Base-by-base conservation (phyloP, 805 yeast species). In the Wickerhamomyces strasburgensis region DNA sequence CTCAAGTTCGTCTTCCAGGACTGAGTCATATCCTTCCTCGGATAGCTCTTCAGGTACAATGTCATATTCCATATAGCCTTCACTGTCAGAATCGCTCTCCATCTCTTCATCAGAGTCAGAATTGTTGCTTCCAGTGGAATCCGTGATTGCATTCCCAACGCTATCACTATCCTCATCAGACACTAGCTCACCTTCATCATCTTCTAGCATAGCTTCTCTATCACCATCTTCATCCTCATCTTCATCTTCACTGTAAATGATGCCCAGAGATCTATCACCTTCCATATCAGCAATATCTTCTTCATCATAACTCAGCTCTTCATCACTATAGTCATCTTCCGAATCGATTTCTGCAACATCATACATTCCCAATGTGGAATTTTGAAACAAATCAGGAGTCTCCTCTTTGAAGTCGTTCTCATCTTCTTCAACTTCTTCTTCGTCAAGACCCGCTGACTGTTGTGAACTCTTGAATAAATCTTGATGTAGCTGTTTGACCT, bases 291-390 rank as follows among this genome's bases (percentile, higher is more conserved):
- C 44, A 10, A 42, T 48, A 27, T 60, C 72, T 39, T 64, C 72
- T 7, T 67, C 73, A 34, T 67, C 61, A 39, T 66, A 67, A 8
- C 64, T 67, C 5, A 67, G 78, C 18, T 69, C 75, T 21, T 21
- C 75, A 18, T 67, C 78, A 17, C 66, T 74, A n/a, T 67, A 75
- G 7, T 73, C 80, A 10, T 75, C 82, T 24, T 78, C 83, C 30
- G 75, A 74, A 44, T 77, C 82, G 25, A 74, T 71, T 35, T 81
- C 93, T 24, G 72, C 84, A 27, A 84, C 80, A 49, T 90, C 97
- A 56, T 83, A 90, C 94, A 90, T 89, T 2, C 96, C 97, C 28
- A 90, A 67, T 0, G 97, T 85, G 0, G 97, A 89, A 55, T 93
- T 89, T 27, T 82, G 68, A 59, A 90, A 78, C 52, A 89, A 65